Conservation (phyloP, 768 basidiomycete species). For the Baorangia bicolor region DNA sequence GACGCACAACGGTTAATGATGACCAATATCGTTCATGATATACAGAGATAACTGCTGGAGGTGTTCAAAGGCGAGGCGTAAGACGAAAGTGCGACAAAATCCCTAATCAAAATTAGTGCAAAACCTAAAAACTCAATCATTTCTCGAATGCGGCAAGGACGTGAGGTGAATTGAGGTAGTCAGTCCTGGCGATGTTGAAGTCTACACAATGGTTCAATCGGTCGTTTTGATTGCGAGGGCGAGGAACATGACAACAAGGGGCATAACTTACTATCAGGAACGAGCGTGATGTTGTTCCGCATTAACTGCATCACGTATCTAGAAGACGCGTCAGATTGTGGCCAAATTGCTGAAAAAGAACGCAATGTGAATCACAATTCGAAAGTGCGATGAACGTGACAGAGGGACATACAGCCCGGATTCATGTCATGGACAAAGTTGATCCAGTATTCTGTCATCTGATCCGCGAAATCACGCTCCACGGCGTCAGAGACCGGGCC, state of each 20-base stretch:
- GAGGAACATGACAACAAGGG: neutral
- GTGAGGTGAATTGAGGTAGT: slow-evolving; percentile 15
- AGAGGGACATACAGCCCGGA: slow-evolving; percentile 47
- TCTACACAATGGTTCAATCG: neutral
- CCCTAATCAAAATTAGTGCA: no score
- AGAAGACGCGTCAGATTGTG: slow-evolving; percentile 36
- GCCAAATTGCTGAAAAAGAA: slow-evolving; percentile 37
- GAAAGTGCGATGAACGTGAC: neutral
- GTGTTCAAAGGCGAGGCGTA: neutral
- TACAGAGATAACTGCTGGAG: neutral
- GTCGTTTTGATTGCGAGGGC: neutral
- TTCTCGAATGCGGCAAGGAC: slow-evolving; percentile 18
- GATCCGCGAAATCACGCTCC: slow-evolving; percentile 46
- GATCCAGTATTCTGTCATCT: slow-evolving; percentile 53
- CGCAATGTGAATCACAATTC: neutral
- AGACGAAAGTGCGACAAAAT: neutral
- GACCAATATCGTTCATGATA: neutral
- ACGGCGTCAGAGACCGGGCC: slow-evolving; percentile 45
- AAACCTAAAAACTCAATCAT: neutral
- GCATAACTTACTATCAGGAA: slow-evolving; percentile 45
- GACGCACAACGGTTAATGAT: neutral
- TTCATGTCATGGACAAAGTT: slow-evolving; percentile 55
- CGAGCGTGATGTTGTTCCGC: slow-evolving; percentile 51
- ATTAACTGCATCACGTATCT: slow-evolving; percentile 48
- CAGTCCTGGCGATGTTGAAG: slow-evolving; percentile 9